Percentiles rank a stretch among this genome's conserved stretches.
These are phyloP conservation scores for Tricholoma flavovirens DNA, from an alignment of 768 basidiomycete species.

Conservation along the genomic window DNA sequence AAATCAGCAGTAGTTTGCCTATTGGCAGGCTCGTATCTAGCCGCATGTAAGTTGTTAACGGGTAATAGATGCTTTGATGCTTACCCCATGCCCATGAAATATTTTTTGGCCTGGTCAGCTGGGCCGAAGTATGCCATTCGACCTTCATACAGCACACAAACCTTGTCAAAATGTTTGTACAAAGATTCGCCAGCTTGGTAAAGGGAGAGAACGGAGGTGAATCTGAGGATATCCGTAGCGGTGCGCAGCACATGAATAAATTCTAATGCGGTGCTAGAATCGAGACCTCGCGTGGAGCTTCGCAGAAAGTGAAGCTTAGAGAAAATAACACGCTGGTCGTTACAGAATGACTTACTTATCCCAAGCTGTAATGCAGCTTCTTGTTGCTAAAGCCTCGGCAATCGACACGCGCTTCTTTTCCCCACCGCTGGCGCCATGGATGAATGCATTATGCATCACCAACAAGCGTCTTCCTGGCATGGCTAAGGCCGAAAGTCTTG, in stretches of 20 bases:
- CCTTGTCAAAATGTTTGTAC: slow-evolving; percentile 69
- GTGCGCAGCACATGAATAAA: slow-evolving; percentile 63
- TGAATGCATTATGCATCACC: slow-evolving; percentile 60
- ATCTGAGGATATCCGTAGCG: slow-evolving; percentile 49
- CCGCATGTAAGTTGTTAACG: not conserved
- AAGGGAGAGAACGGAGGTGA: slow-evolving; percentile 70
- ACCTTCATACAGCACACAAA: slow-evolving; percentile 73
- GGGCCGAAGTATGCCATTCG: slow-evolving; percentile 72
- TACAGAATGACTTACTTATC: slow-evolving; percentile 13
- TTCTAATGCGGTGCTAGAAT: too few species aligned
- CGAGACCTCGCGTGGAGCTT: slow-evolving; percentile 60
- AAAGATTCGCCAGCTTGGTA: slow-evolving; percentile 78
- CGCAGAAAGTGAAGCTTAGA: slow-evolving; percentile 10
- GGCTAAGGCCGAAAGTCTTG: slow-evolving; percentile 72
- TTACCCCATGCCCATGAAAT: slow-evolving; percentile 61
- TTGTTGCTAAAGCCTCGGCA: slow-evolving; percentile 54
- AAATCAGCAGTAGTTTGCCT: slow-evolving; percentile 65
- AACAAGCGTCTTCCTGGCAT: slow-evolving; percentile 58
- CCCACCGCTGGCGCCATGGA: slow-evolving; percentile 52
- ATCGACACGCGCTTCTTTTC: slow-evolving; percentile 65
- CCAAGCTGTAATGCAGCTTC: slow-evolving; percentile 46
- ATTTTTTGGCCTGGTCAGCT: slow-evolving; percentile 54
- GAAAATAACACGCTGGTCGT: not conserved
- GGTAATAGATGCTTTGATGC: not conserved
- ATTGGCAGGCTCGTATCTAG: slow-evolving; percentile 49